These are phyloP conservation scores for Aspergillus taichungensis DNA, from an alignment of 495 filamentous ascomycete genomes.

Conservation along the genomic window DNA sequence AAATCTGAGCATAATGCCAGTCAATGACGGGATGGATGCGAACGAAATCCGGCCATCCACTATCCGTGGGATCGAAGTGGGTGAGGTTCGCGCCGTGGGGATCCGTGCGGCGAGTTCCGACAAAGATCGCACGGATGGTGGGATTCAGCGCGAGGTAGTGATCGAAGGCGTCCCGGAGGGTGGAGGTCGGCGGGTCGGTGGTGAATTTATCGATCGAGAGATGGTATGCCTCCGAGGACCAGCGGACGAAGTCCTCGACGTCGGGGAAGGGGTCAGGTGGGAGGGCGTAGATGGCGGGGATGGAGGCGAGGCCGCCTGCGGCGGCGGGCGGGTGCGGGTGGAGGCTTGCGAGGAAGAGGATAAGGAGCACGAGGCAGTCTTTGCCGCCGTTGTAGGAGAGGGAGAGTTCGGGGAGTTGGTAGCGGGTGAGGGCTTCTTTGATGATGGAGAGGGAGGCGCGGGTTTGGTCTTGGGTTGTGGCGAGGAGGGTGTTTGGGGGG, in stretches of 20 bases:
- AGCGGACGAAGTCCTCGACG: slow-evolving; percentile 75
- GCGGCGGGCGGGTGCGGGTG: slow-evolving; percentile 15
- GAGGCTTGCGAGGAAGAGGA: slow-evolving; percentile 74
- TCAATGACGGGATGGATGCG: slow-evolving; percentile 91
- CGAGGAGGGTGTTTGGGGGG: slow-evolving; percentile 45
- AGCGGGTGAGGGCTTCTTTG: slow-evolving; percentile 58
- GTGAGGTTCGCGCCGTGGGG: slow-evolving; percentile 73
- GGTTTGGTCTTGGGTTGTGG: slow-evolving; percentile 63
- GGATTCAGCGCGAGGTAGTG: slow-evolving; percentile 57
- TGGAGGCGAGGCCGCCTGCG: slow-evolving; percentile 15
- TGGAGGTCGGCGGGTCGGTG: slow-evolving; percentile 41
- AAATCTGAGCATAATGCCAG: slow-evolving; percentile 95
- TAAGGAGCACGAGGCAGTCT: slow-evolving; percentile 89
- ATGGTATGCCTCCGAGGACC: slow-evolving; percentile 55
- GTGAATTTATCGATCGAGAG: slow-evolving; percentile 70
- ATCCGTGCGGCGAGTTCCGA: slow-evolving; percentile 86
- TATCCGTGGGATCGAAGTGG: slow-evolving; percentile 79
- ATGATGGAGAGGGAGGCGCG: slow-evolving; percentile 62
- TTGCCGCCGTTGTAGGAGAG: slow-evolving; percentile 98
- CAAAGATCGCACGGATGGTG: slow-evolving; percentile 72
- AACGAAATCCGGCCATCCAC: slow-evolving; percentile 89
- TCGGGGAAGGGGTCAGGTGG: slow-evolving; percentile 70
- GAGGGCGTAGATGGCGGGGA: slow-evolving; percentile 84
- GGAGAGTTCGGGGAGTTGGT: slow-evolving; percentile 69
- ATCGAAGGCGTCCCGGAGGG: slow-evolving; percentile 58